A percentile compares a stretch with the other conserved stretches of the same genome.
Evolutionary conservation across 2,329 filamentous ascomycete species (phyloP).

Genomic region (Scortechinia acanthostroma): DNA sequence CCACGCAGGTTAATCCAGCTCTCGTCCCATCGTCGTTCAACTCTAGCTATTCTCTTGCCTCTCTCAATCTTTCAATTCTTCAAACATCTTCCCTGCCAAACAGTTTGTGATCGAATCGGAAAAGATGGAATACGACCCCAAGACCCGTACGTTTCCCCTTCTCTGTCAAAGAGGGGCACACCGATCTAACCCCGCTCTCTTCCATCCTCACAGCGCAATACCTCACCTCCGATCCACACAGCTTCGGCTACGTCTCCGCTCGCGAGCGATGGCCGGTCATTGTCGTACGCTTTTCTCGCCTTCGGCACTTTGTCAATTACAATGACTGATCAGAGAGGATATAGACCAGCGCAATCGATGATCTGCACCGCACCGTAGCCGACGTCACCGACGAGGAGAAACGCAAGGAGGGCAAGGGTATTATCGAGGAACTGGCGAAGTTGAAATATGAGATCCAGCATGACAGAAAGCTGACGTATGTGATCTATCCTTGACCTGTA

Average conservation of each 20-base stretch:
- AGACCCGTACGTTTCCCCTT: neutral
- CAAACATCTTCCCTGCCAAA: too few species aligned
- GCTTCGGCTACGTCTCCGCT: slow-evolving; percentile 56
- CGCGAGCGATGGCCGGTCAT: slow-evolving; percentile 63
- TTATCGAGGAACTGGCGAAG: slow-evolving; percentile 48
- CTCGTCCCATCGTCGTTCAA: too few species aligned
- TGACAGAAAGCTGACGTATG: slow-evolving; percentile 47
- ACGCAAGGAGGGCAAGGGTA: slow-evolving; percentile 49
- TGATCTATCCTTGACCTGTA: slow-evolving; percentile 5
- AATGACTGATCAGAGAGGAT: too few species aligned
- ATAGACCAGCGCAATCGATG: slow-evolving; percentile 61
- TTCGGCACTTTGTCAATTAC: too few species aligned
- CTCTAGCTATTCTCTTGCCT: too few species aligned
- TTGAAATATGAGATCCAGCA: slow-evolving; percentile 67
- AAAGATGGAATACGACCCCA: slow-evolving; percentile 2
- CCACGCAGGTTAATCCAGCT: too few species aligned
- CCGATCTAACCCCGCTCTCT: neutral
- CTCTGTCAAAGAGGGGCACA: neutral
- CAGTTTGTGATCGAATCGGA: too few species aligned
- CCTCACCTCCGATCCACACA: slow-evolving; percentile 48
- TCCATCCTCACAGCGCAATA: slow-evolving; percentile 36
- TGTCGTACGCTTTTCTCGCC: slow-evolving; percentile 31
- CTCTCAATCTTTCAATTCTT: too few species aligned
- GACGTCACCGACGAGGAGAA: slow-evolving; percentile 34
- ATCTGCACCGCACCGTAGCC: slow-evolving; percentile 46